A percentile compares a stretch with the other conserved stretches of the same genome.
Conservation (phyloP, 2,329 filamentous ascomycete genomes). For the Hymenoscyphus infarciens region DNA sequence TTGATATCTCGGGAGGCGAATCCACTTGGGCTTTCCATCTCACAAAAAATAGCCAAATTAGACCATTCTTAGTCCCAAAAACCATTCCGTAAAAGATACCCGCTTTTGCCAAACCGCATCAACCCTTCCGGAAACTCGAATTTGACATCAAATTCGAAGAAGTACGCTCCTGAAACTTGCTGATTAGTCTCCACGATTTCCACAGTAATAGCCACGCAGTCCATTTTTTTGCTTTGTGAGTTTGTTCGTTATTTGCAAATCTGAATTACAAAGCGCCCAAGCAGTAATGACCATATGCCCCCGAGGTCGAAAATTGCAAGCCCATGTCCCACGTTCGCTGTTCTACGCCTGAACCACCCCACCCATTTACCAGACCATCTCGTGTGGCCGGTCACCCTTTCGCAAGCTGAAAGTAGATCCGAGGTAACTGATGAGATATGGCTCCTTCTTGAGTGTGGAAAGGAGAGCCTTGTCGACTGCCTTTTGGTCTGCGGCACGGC, state of each 20-base stretch:
- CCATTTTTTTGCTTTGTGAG: constrained; percentile 30
- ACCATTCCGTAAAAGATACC: neutral
- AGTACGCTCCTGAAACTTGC: neutral
- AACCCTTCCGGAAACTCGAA: neutral
- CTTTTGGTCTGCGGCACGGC: constrained; percentile 96
- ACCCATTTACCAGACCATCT: constrained; percentile 92
- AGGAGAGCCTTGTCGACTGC: constrained; percentile 94
- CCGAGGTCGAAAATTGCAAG: constrained; percentile 65
- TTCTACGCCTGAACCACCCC: constrained; percentile 34
- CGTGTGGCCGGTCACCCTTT: constrained; percentile 99
- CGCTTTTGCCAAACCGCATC: neutral
- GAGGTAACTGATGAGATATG: constrained; percentile 90
- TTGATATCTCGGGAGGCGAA: neutral
- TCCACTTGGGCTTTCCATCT: neutral
- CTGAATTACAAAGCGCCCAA: constrained; percentile 37
- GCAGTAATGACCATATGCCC: constrained; percentile 56
- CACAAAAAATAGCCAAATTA: neutral
- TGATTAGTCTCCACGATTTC: constrained; percentile 4
- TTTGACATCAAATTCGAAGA: neutral
- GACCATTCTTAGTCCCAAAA: neutral
- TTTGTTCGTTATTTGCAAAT: constrained; percentile 36
- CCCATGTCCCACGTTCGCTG: constrained; percentile 45
- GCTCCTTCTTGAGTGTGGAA: constrained; percentile 97
- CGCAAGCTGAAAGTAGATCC: constrained; percentile 95
- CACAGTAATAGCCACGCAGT: neutral